Evolutionary conservation across 192 early-diverging fungal genomes (phyloP).

Genomic region (Backusella sp.): DNA sequence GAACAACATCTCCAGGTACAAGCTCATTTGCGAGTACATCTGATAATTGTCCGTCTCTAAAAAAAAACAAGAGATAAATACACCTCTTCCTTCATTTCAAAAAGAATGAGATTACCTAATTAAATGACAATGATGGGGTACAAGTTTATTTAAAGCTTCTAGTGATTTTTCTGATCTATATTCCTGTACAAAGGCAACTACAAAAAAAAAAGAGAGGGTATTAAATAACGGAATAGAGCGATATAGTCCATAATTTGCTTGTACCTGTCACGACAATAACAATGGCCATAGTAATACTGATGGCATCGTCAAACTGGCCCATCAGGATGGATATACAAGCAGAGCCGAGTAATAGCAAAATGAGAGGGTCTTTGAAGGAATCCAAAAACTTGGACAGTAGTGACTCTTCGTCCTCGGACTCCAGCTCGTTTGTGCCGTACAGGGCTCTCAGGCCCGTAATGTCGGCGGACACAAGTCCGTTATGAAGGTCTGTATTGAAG

Average conservation of each 20-base stretch:
- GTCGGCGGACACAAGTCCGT: constrained; percentile 45
- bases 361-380: constrained; percentile 78
- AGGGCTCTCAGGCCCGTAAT: constrained; percentile 39
- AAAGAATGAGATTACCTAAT: constrained; percentile 49
- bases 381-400: constrained; percentile 75
- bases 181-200: constrained; percentile 85
- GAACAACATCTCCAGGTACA: constrained; percentile 91
- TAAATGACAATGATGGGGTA: constrained; percentile 86
- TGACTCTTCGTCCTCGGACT: constrained; percentile 63
- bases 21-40: constrained; percentile 76
- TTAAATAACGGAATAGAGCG: too few species aligned
- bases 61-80: background rate
- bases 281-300: constrained; percentile 79
- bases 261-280: constrained; percentile 73
- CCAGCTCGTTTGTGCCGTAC: constrained; percentile 69
- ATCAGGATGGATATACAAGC: constrained; percentile 70
- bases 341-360: constrained; percentile 72
- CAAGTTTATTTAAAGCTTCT: constrained; percentile 80
- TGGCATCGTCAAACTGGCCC: constrained; percentile 81
- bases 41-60: constrained; percentile 55
- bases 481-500: constrained; percentile 40
- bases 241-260: too few species aligned
- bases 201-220: too few species aligned
- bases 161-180: constrained; percentile 84
- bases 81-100: background rate